Percentiles rank a stretch among this genome's conserved stretches.
Conservation (phyloP, 2,329 filamentous ascomycete genomes). For the Trichoderma sp. region DNA sequence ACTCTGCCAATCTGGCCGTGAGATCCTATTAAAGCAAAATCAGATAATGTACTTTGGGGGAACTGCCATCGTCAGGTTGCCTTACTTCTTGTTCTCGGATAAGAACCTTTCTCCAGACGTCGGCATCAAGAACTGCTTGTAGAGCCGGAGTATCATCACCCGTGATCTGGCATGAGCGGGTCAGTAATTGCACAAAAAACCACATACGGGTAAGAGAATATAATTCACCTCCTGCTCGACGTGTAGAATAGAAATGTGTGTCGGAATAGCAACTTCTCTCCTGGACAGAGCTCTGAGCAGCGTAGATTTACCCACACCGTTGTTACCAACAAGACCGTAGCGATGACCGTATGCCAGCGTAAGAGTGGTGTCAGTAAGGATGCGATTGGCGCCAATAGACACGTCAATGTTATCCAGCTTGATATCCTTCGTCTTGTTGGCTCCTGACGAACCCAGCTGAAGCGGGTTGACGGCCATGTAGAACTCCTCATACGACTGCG, state of each 20-base stretch:
- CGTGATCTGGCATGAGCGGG: constrained; percentile 58
- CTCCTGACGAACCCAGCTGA: constrained; percentile 64
- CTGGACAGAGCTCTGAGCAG: constrained; percentile 85
- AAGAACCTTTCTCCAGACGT: constrained; percentile 97
- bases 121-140: constrained; percentile 93
- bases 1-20: constrained; percentile 65
- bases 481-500: constrained; percentile 97
- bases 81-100: constrained; percentile 80
- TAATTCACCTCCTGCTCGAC: constrained; percentile 85
- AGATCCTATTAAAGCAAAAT: constrained; percentile 58
- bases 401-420: constrained; percentile 97
- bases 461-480: constrained; percentile 99
- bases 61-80: constrained; percentile 19
- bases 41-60: not conserved
- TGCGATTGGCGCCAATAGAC: constrained; percentile 82
- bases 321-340: constrained; percentile 97
- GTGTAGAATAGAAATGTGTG: constrained; percentile 97
- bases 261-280: constrained; percentile 91
- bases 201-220: not conserved
- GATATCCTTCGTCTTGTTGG: constrained; percentile 96
- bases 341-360: constrained; percentile 89
- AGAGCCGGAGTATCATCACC: constrained; percentile 94
- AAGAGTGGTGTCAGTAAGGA: constrained; percentile 84
- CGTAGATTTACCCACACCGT: constrained; percentile 98
- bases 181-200: not conserved